A percentile compares a stretch with the other conserved stretches of the same genome.
Evolutionary conservation across 2,329 filamentous ascomycete species (phyloP).

Genomic region (Pseudodiploospora longispora): DNA sequence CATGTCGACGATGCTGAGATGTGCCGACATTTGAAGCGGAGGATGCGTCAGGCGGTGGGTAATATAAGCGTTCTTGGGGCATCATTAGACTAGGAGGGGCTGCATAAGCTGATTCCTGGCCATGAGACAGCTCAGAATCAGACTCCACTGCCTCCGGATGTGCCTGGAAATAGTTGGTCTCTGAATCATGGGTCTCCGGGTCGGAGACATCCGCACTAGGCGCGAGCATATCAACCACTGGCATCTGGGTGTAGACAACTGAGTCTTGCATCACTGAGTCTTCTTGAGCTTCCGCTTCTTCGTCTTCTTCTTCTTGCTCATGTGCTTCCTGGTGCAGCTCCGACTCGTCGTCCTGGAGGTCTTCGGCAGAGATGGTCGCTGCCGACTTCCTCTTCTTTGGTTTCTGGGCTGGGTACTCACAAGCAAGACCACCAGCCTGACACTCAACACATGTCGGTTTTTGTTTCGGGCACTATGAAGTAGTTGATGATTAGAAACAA

Average conservation of each 20-base stretch:
- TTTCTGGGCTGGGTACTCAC: conserved; percentile 31
- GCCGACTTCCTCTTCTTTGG: conserved; percentile 16
- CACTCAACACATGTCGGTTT: conserved; percentile 33
- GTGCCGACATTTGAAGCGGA: no score
- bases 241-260: conserved; percentile 19
- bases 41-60: conserved; percentile 5
- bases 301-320: conserved; percentile 6
- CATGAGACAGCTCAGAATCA: conserved; percentile 14
- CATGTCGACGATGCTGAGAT: no score
- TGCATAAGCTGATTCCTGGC: conserved; percentile 9
- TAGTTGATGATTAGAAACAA: background rate
- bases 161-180: conserved; percentile 21
- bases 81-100: conserved; percentile 9
- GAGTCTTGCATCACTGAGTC: conserved; percentile 8
- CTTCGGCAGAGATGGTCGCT: conserved; percentile 10
- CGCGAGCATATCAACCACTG: conserved; percentile 20
- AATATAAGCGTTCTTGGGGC: conserved; percentile 13
- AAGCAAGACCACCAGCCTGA: conserved; percentile 20
- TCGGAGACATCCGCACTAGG: conserved; percentile 13
- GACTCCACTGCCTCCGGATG: conserved; percentile 17
- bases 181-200: conserved; percentile 11
- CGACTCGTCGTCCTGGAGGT: conserved; percentile 11
- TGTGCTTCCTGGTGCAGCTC: no score
- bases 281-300: conserved; percentile 3
- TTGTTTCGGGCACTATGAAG: conserved; percentile 30